Conservation (phyloP, 331 rosid genomes). For the Quercus tomentella region DNA sequence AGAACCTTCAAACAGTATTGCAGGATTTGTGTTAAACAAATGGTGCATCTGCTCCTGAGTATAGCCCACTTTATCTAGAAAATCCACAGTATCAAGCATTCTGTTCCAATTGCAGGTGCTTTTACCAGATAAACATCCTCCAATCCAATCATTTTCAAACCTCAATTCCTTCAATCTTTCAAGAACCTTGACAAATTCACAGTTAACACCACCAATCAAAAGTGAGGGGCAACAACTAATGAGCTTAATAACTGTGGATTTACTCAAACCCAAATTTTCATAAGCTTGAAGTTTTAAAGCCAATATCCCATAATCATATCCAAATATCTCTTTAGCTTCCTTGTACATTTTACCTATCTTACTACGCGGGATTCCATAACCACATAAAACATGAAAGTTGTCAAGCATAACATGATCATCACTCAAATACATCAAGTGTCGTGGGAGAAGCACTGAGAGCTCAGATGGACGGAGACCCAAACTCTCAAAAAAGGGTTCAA, state of each 20-base stretch:
- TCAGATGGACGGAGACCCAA: slow-evolving; percentile 54
- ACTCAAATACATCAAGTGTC: slow-evolving; percentile 39
- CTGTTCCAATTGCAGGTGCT: slow-evolving; percentile 52
- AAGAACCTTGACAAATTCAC: slow-evolving; percentile 45
- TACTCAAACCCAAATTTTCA: slow-evolving; percentile 67
- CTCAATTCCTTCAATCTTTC: slow-evolving; percentile 46
- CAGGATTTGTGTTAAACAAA: slow-evolving; percentile 52
- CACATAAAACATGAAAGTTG: slow-evolving; percentile 45
- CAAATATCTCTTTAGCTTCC: slow-evolving; percentile 64
- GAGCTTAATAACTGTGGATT: slow-evolving; percentile 44
- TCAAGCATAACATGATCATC: slow-evolving; percentile 56
- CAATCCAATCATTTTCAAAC: slow-evolving; percentile 57
- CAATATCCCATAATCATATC: slow-evolving; percentile 41
- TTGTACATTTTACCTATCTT: slow-evolving; percentile 59
- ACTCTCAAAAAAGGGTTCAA: slow-evolving; percentile 82
- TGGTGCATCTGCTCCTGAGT: slow-evolving; percentile 37
- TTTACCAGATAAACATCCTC: slow-evolving; percentile 35
- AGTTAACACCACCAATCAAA: slow-evolving; percentile 44
- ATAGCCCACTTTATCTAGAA: slow-evolving; percentile 52
- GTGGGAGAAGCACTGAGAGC: slow-evolving; percentile 44
- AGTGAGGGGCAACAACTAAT: slow-evolving; percentile 64
- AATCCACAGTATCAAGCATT: slow-evolving; percentile 51
- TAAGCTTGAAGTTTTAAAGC: slow-evolving; percentile 43
- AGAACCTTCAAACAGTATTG: slow-evolving; percentile 51
- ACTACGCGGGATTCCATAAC: slow-evolving; percentile 58